Conservation (phyloP, 768 basidiomycete genomes). For the Auricularia auricula-judae region DNA sequence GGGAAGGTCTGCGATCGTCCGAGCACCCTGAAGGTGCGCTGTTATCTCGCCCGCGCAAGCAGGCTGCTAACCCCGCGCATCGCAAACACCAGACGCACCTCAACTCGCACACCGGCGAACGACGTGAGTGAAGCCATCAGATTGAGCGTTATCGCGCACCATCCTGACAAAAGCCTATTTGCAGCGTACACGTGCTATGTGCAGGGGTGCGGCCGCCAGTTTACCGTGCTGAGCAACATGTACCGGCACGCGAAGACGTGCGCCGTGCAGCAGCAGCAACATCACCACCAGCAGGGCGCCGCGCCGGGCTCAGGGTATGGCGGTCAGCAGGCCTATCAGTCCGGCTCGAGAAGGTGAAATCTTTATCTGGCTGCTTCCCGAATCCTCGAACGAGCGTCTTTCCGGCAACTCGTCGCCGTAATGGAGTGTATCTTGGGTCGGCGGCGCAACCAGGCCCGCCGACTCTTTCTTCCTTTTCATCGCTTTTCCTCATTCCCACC, state of each 20-base stretch:
- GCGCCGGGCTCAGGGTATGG: not conserved
- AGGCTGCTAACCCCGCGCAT: not conserved
- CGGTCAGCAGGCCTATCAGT: not conserved
- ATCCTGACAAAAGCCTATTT: not conserved
- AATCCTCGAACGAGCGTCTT: too few relatives aligned
- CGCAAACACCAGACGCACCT: not conserved
- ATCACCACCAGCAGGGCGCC: not conserved
- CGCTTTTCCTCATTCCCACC: too few relatives aligned
- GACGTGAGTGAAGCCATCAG: not conserved
- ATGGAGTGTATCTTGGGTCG: too few relatives aligned
- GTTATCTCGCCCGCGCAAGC: not conserved
- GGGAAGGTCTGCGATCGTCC: not conserved
- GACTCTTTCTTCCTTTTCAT: too few relatives aligned
- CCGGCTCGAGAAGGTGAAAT: not conserved
- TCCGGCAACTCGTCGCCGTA: too few relatives aligned
- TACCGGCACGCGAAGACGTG: slow-evolving; percentile 1
- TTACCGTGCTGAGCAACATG: slow-evolving; percentile 1
- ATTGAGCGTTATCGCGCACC: not conserved
- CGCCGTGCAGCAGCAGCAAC: not conserved
- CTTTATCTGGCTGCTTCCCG: too few relatives aligned
- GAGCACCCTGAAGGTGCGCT: not conserved
- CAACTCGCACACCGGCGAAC: not conserved
- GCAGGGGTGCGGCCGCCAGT: not conserved
- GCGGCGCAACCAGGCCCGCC: too few relatives aligned
- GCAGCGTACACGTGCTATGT: not conserved